Evolutionary conservation across 2,329 filamentous ascomycete species (phyloP), one percentile per base, ranked within the genome.

Genomic region (Botrytis byssoidea): DNA sequence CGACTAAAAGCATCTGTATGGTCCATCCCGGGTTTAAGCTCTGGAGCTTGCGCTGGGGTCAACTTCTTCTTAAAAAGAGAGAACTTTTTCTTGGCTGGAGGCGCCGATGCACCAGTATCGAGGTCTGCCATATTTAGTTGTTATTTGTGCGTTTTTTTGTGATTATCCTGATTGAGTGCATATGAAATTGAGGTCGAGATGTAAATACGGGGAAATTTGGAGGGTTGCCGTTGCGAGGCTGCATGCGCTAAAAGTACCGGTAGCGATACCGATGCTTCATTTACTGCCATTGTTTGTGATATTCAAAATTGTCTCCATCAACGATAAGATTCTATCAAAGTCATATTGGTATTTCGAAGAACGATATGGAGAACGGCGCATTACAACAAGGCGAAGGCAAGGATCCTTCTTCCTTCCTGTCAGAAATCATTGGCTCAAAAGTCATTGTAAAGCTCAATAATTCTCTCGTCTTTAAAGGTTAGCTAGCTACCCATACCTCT

Each of bases 361-460:
- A 69, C 32, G 66, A 76, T 75, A 96, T 95, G 93, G 93, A 95
- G 84, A 95, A 95, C 85, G 86, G 87, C 76, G 84, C 84, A 75
- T 83, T 84, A 44, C 55, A 57, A 61, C 88, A 90, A 81, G 83
- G 84, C 74, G 93, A 96, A 83, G 92, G 93, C 76, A 95, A 94
- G 83, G 96, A 99, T 83, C 96, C 96, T 6, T 97, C 95, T 20
- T 91, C 92, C 78, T 99, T 99, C 83, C 87, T 99, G 74, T 91
- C 92, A 83, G 94, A 97, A 82, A 97, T 99, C 82, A 97, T 97
- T 81, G 95, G 95, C 75, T 93, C 94, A 77, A 90, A 94, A 55
- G 96, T 99, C 77, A 97, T 94, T 1, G 95, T 99, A 78, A 98
- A 98, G 85, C 88, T 99, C 79, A 99, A 99, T 85, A 98, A 95